Conservation (phyloP, 495 filamentous ascomycete genomes). For the Penicillium egyptiacum region DNA sequence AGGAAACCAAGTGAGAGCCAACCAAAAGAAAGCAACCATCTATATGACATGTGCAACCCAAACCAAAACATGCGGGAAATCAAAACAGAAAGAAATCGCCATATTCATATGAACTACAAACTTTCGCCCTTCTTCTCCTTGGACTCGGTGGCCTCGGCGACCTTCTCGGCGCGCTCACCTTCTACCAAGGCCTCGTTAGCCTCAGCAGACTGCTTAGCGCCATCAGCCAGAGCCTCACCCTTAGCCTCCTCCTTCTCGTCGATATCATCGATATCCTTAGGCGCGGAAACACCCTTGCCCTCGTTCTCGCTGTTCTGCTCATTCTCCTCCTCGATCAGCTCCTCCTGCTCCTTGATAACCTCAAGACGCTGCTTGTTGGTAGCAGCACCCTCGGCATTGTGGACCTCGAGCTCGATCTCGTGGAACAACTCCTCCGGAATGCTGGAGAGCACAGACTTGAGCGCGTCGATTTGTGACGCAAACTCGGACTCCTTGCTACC, state of each 20-base stretch:
- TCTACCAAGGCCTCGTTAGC: conserved; percentile 46
- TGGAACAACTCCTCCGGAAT: conserved; percentile 99
- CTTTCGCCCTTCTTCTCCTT: conserved; percentile 33
- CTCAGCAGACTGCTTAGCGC: conserved; percentile 38
- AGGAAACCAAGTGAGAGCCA: conserved; percentile 2
- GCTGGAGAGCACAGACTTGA: conserved; percentile 85
- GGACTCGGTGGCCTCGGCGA: conserved; percentile 18
- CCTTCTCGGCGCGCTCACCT: conserved; percentile 37
- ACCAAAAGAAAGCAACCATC: conserved; percentile 14
- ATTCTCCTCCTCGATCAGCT: conserved; percentile 96
- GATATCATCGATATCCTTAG: conserved; percentile 77
- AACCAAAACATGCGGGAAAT: background rate
- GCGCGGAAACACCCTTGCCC: conserved; percentile 50
- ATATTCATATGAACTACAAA: conserved; percentile 22
- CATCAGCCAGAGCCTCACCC: conserved; percentile 27
- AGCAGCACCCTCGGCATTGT: conserved; percentile 93
- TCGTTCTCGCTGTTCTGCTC: conserved; percentile 80
- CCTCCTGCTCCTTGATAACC: conserved; percentile 97
- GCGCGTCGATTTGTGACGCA: conserved; percentile 86
- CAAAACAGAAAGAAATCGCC: conserved; percentile 8
- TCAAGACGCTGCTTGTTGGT: conserved; percentile 99
- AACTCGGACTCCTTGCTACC: conserved; percentile 82
- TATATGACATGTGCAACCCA: conserved; percentile 15
- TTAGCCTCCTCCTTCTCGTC: conserved; percentile 67
- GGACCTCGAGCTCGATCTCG: conserved; percentile 98